Conservation (phyloP, 495 filamentous ascomycete species). For the Aspergillus egyptiacus region DNA sequence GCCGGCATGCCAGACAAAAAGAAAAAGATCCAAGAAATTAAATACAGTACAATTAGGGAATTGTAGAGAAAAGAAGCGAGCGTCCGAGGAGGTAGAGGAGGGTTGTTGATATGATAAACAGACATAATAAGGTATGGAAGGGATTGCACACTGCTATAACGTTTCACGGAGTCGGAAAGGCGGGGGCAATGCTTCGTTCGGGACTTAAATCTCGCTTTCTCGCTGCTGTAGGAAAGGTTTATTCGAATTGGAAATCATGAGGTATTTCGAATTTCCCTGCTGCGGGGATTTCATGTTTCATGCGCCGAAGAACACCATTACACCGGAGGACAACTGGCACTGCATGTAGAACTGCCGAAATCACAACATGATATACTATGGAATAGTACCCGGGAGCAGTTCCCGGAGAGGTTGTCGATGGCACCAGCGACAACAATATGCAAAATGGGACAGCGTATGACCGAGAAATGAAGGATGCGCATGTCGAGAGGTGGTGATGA, state of each 20-base stretch:
- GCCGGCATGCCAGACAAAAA: too few relatives aligned
- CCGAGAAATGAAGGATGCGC: background rate
- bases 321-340: slow-evolving; percentile 20
- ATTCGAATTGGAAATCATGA: slow-evolving; percentile 1
- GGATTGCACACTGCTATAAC: too few relatives aligned
- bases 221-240: background rate
- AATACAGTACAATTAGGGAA: slow-evolving; percentile 24
- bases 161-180: too few relatives aligned
- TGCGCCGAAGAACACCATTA: slow-evolving; percentile 24
- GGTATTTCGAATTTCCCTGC: background rate
- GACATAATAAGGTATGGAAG: background rate
- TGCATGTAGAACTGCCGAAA: slow-evolving; percentile 21
- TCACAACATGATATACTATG: slow-evolving; percentile 21
- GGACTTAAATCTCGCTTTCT: too few relatives aligned
- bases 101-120: background rate
- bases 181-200: background rate
- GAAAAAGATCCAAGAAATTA: too few relatives aligned
- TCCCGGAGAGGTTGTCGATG: slow-evolving; percentile 10
- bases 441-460: slow-evolving; percentile 10
- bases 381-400: slow-evolving; percentile 6
- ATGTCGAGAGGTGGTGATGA: background rate
- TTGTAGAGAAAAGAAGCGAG: background rate
- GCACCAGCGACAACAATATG: slow-evolving; percentile 19
- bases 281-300: slow-evolving; percentile 9
- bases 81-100: background rate